phyloP scores from a whole-genome alignment of 2,329 filamentous ascomycete species.

The Xylogone sp. region DNA sequence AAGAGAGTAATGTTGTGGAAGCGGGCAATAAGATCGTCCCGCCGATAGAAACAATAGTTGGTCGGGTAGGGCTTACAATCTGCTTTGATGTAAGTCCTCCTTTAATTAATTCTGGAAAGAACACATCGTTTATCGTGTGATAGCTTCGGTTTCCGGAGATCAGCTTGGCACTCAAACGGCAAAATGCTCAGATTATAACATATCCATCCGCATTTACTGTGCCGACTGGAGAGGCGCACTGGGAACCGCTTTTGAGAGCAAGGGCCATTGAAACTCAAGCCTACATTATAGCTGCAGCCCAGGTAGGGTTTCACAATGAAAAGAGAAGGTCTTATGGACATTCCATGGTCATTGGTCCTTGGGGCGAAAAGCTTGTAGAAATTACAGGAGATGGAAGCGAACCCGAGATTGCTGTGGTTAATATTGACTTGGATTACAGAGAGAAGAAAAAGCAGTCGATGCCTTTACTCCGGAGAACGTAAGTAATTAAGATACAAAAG shows the following conservation, averaged over 20 bases:
- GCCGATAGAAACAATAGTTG: constrained; percentile 71
- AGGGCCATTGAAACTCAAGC: constrained; percentile 86
- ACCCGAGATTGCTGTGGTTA: constrained; percentile 43
- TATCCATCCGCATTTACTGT: constrained; percentile 92
- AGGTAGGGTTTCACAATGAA: constrained; percentile 70
- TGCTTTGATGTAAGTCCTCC: constrained; percentile 71
- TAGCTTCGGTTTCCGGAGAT: constrained; percentile 76
- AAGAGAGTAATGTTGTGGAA: constrained; percentile 65
- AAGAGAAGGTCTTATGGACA: constrained; percentile 81
- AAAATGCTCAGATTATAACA: constrained; percentile 70
- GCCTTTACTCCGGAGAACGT: constrained; percentile 49
- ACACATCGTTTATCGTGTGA: background rate
- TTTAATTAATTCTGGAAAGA: background rate
- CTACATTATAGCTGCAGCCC: constrained; percentile 83
- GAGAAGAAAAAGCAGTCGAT: constrained; percentile 51
- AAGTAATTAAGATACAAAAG: constrained; percentile 7
- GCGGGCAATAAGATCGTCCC: constrained; percentile 58
- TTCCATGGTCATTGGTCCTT: constrained; percentile 81
- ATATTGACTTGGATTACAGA: constrained; percentile 50
- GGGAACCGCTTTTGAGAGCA: constrained; percentile 74
- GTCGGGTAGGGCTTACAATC: constrained; percentile 74
- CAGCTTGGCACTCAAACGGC: constrained; percentile 60
- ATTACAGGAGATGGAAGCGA: constrained; percentile 47
- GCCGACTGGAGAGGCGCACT: constrained; percentile 80
- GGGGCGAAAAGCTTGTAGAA: constrained; percentile 71